These are phyloP conservation scores for Mrakia hoshinonis DNA, from an alignment of 768 basidiomycete genomes.

Conservation along the genomic window DNA sequence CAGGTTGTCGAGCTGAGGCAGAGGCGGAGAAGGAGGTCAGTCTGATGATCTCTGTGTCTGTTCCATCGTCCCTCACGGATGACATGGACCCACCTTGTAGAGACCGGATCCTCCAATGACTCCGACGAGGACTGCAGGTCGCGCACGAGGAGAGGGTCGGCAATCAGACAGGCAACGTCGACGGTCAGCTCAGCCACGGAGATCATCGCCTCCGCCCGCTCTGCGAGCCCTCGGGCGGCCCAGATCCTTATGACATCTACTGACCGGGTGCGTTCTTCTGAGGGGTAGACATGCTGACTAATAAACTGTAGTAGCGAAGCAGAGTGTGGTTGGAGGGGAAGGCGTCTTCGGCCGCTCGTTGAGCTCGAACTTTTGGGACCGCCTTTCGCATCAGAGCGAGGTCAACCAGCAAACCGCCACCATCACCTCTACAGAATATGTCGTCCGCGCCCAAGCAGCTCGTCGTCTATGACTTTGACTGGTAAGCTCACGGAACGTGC, in stretches of 20 bases:
- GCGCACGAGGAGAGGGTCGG: not conserved
- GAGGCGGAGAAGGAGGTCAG: too few relatives aligned
- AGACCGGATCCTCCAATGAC: conserved; percentile 28
- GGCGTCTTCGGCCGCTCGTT: too few relatives aligned
- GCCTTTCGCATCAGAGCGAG: too few relatives aligned
- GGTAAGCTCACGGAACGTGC: too few relatives aligned
- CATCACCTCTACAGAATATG: not conserved
- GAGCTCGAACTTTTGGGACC: not conserved
- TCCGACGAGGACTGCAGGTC: not conserved
- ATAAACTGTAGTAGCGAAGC: too few relatives aligned
- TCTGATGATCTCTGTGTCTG: too few relatives aligned
- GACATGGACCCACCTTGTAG: too few relatives aligned
- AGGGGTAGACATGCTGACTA: not conserved
- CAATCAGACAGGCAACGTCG: not conserved
- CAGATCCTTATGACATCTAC: not conserved
- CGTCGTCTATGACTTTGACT: conserved; percentile 94
- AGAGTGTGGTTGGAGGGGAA: too few relatives aligned
- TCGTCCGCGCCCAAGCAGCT: conserved; percentile 49
- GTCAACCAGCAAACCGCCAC: not conserved
- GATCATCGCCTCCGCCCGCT: too few relatives aligned
- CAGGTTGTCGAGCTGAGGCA: conserved; percentile 81
- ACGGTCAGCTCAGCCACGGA: conserved; percentile 2
- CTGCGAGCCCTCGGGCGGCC: not conserved
- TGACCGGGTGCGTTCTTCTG: not conserved
- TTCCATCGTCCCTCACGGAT: too few relatives aligned